Evolutionary conservation across 2,329 filamentous ascomycete species (phyloP), one percentile per base, ranked within the genome.

Genomic region (Lachnellula hyalina): DNA sequence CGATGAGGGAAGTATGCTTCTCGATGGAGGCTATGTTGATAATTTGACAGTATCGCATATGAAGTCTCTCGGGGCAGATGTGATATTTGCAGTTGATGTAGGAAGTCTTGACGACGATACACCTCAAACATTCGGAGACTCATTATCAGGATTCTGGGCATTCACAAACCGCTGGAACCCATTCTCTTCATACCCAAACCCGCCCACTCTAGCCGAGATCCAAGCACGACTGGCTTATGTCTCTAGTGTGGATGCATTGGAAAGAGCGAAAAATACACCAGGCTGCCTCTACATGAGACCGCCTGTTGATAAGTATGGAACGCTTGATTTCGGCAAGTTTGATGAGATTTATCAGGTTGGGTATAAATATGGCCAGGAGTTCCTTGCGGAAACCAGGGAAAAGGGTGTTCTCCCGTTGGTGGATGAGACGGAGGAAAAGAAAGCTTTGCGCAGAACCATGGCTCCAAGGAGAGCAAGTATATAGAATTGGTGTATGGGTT

Each of bases 231-330:
- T 99, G 6, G 94, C 94, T 0, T 99, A 99, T 67, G 94, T 99
- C 47, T 94, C 88, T 5, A 95, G 89, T 52, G 90, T 96, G 12
- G 94, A 97, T 70, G 94, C 94, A 25, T 78, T 99, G 25, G 94
- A 99, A 72, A 82, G 92, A 38, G 94, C 94, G 23, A 99, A 99
- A 77, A 87, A 80, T 4, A 93, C 88, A 67, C 84, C 90, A 0
- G 94, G 94, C 0, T 97, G 93, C 71, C 79, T 96, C 51, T 99
- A 99, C 71, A 96, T 99, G 90, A 83, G 94, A 1, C 95, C 95
- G 4, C 94, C 94, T 0, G 88, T 99, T 59, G 94, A 97, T 67
- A 80, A 83, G 1, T 99, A 96, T 65, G 94, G 92, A 4, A 99
- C 94, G 1, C 76, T 99, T 32, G 94, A 99, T 55, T 99, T 99